Evolutionary conservation across 768 basidiomycete species (phyloP), one percentile per base, ranked within the genome.

Genomic region (Leccinum obscurum): DNA sequence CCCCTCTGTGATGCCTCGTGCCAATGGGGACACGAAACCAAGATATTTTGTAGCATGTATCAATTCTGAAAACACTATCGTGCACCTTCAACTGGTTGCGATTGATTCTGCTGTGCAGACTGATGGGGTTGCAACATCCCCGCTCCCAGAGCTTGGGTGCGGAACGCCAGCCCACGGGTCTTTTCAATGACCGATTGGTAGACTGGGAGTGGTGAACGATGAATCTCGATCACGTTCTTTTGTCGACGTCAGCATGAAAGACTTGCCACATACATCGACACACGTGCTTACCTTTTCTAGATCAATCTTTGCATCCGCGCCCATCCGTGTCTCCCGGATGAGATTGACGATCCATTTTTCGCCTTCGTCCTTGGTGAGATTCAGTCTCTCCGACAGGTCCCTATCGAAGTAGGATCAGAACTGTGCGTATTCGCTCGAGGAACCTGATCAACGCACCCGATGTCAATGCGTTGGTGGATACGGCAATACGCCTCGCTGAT

Each of bases 271-370:
- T 24, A 44, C 30, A 32, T 37, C 2, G 39, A 49, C 15, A 8
- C 15, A 44, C 50, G 30, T 5, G 32, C 59, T 44, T 62, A 92
- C 94, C 81, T 96, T 94, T 76, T 95, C 94, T 28, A 98, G 81
- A 74, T 98, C 96, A 61, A 98, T 98, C 79, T 96, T 97, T 55
- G 96, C 96, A 67, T 98, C 96, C 1, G 92, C 89, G 14, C 93
- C 93, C 90, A 96, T 93, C 51, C 94, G 85, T 6, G 95, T 96
- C 76, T 98, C 97, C 35, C 97, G 87, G 68, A 98, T 97, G 62
- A 98, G 89, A 79, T 98, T 98, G 68, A 98, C 97, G 62, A 98
- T 96, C 96, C 96, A 99, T 69, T 96, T 96, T 73, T 99, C 97
- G 54, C 96, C 97, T 71, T 98, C 97, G 64, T 94, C 94, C 46